Evolutionary conservation across 2,329 filamentous ascomycete species (phyloP).

Genomic region (Aureobasidium musti): DNA sequence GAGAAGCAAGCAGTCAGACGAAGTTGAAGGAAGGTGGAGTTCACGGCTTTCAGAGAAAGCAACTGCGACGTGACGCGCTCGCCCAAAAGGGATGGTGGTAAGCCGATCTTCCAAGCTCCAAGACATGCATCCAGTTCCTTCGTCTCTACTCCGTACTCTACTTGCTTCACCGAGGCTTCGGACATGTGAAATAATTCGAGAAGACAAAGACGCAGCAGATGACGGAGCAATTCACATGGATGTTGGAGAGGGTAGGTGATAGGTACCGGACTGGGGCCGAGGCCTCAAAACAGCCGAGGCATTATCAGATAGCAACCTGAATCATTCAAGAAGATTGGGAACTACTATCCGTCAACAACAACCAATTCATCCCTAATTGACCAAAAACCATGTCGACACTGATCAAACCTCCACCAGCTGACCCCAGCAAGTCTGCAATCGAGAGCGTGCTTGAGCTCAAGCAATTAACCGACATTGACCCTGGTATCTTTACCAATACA

Average conservation of each 20-base stretch:
- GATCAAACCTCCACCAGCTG: slow-evolving; percentile 71
- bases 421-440: slow-evolving; percentile 73
- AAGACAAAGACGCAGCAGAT: not conserved
- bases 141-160: too few species aligned
- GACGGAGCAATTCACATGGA: slow-evolving; percentile 1
- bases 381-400: slow-evolving; percentile 48
- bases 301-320: not conserved
- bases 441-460: slow-evolving; percentile 89
- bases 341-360: not conserved
- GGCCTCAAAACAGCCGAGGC: slow-evolving; percentile 16
- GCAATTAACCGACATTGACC: slow-evolving; percentile 72
- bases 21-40: not conserved
- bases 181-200: not conserved
- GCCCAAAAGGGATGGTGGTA: not conserved
- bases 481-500: slow-evolving; percentile 93
- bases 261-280: not conserved
- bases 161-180: not conserved
- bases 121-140: not conserved
- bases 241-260: not conserved
- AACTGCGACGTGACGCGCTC: not conserved
- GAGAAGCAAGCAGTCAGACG: not conserved
- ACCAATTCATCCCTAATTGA: not conserved
- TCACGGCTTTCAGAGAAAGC: not conserved
- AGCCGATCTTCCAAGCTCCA: not conserved
- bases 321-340: not conserved